Conservation (phyloP, 75 land plant genomes). For the Azolla pinnata region DNA sequence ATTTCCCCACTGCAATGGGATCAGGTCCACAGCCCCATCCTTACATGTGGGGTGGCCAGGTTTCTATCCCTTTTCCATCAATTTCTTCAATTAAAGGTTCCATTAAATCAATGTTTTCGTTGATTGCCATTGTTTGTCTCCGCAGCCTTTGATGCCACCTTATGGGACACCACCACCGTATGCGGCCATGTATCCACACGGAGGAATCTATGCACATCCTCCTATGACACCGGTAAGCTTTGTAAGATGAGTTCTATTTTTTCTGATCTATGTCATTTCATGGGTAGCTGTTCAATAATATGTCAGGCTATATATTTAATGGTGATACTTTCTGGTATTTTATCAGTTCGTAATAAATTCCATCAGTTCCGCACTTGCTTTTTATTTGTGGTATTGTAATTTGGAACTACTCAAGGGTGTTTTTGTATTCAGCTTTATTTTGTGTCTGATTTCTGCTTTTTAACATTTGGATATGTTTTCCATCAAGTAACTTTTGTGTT, state of each 20-base stretch:
- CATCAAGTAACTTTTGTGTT: too few relatives aligned
- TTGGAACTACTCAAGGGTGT: conserved; percentile 1
- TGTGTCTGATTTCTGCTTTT: not conserved
- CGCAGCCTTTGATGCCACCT: conserved; percentile 70
- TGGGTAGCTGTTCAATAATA: not conserved
- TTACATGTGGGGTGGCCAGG: conserved; percentile 87
- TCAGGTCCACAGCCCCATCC: conserved; percentile 62
- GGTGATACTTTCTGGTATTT: too few relatives aligned
- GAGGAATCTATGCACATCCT: conserved; percentile 73
- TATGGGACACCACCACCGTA: conserved; percentile 77
- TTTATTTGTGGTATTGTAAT: conserved; percentile 17
- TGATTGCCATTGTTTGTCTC: too few relatives aligned
- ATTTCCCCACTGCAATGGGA: conserved; percentile 40
- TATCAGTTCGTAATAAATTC: too few relatives aligned
- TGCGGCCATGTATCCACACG: conserved; percentile 67
- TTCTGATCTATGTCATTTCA: too few relatives aligned
- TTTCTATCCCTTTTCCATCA: not conserved
- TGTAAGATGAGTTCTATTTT: too few relatives aligned
- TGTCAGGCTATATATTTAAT: not conserved
- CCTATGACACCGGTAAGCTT: conserved; percentile 39
- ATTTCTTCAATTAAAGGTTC: not conserved
- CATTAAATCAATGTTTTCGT: too few relatives aligned
- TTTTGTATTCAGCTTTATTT: conserved; percentile 2
- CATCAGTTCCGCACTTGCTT: not conserved
- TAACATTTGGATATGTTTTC: too few relatives aligned